phyloP scores from a whole-genome alignment of 345 rosid species.

The Citropsis articulata region DNA sequence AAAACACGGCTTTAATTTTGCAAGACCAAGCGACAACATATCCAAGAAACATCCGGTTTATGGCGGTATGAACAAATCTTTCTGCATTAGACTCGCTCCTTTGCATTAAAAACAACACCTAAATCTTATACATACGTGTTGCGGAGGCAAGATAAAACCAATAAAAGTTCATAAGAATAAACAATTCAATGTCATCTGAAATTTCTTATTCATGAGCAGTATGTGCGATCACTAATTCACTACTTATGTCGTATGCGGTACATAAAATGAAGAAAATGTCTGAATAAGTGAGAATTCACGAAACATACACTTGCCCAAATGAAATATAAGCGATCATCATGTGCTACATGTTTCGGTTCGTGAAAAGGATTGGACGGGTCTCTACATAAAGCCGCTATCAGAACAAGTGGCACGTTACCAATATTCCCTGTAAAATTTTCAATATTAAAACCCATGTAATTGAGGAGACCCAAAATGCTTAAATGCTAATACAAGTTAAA shows the following conservation, averaged over 20 bases:
- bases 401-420: slow-evolving; percentile 97
- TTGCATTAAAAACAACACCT: neutral
- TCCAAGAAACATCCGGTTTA: neutral
- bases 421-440: slow-evolving; percentile 70
- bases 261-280: neutral
- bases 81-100: neutral
- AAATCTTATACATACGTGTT: neutral
- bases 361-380: slow-evolving; percentile 86
- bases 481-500: neutral
- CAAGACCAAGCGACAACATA: neutral
- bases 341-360: slow-evolving; percentile 72
- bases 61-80: neutral
- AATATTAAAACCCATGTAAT: slow-evolving; percentile 5
- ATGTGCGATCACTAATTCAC: neutral
- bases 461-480: neutral
- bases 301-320: slow-evolving; percentile 90
- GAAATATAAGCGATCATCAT: slow-evolving; percentile 95
- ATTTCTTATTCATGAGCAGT: neutral
- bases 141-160: neutral
- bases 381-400: slow-evolving; percentile 88
- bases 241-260: neutral
- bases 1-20: neutral
- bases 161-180: neutral
- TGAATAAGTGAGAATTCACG: neutral
- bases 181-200: neutral